Percentiles rank a stretch among this genome's conserved stretches.
phyloP scores from a whole-genome alignment of 2,329 filamentous ascomycete species.

The Tolypocladium pustulatum region DNA sequence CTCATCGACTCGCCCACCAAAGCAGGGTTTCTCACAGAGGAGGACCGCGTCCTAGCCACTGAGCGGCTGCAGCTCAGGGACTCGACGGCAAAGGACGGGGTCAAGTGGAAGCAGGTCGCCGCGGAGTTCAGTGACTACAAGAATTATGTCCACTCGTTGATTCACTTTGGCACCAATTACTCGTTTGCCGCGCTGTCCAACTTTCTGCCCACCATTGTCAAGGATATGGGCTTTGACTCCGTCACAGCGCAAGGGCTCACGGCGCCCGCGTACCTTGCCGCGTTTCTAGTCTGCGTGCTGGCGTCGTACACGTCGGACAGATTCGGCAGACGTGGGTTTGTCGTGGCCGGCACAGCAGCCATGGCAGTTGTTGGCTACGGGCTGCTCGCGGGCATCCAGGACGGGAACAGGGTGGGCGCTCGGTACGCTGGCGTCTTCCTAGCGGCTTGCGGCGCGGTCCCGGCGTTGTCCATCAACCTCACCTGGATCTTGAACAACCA shows the following conservation, averaged over 20 bases:
- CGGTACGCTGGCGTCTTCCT: slow-evolving; percentile 27
- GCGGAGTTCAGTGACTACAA: slow-evolving; percentile 22
- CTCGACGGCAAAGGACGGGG: slow-evolving; percentile 4
- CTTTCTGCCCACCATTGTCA: slow-evolving; percentile 29
- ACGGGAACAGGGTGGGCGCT: slow-evolving; percentile 7
- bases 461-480: slow-evolving; percentile 14
- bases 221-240: slow-evolving; percentile 26
- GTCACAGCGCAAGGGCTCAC: slow-evolving; percentile 29
- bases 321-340: slow-evolving; percentile 20
- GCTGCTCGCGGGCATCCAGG: slow-evolving; percentile 12
- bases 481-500: slow-evolving; percentile 21
- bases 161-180: slow-evolving; percentile 28
- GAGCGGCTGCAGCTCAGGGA: slow-evolving; percentile 8
- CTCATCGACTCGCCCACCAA: slow-evolving; percentile 19
- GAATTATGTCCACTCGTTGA: slow-evolving; percentile 22
- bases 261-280: slow-evolving; percentile 28
- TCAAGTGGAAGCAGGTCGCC: slow-evolving; percentile 20
- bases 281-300: slow-evolving; percentile 22
- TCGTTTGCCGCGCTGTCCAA: slow-evolving; percentile 27
- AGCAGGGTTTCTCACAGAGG: slow-evolving; percentile 15
- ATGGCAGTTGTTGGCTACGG: slow-evolving; percentile 20
- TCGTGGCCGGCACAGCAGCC: slow-evolving; percentile 15
- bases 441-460: slow-evolving; percentile 21
- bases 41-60: slow-evolving; percentile 14
- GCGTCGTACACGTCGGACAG: slow-evolving; percentile 23